These are phyloP conservation scores for Chaetomium cochliodes DNA, from an alignment of 495 filamentous ascomycete species.

Conservation along the genomic window DNA sequence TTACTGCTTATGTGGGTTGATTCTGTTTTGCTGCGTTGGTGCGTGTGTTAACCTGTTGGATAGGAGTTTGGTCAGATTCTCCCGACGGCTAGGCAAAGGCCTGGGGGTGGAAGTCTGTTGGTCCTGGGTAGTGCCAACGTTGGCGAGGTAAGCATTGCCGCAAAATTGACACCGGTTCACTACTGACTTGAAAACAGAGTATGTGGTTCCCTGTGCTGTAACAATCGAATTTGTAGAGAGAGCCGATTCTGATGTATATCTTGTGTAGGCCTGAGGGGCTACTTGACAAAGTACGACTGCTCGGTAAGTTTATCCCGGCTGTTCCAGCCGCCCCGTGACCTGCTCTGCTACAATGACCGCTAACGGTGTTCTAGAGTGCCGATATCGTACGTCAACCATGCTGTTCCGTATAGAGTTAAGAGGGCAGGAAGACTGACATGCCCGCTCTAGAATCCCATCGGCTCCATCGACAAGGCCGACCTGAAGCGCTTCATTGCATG, in stretches of 20 bases:
- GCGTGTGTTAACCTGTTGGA: neutral
- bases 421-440: slow-evolving; percentile 37
- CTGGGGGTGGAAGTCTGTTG: slow-evolving; percentile 42
- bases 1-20: slow-evolving; percentile 60
- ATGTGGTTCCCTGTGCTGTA: neutral
- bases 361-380: slow-evolving; percentile 19
- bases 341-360: neutral
- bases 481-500: slow-evolving; percentile 75
- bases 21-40: neutral
- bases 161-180: neutral
- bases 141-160: slow-evolving; percentile 26
- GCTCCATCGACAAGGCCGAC: slow-evolving; percentile 69
- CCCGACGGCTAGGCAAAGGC: slow-evolving; percentile 50
- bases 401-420: slow-evolving; percentile 37
- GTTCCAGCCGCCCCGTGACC: neutral
- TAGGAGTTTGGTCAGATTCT: slow-evolving; percentile 39
- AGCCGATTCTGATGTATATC: neutral
- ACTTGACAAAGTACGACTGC: slow-evolving; percentile 44
- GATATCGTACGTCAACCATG: slow-evolving; percentile 30
- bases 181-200: slow-evolving; percentile 38
- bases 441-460: slow-evolving; percentile 59
- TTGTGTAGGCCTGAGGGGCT: slow-evolving; percentile 54
- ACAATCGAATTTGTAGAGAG: neutral
- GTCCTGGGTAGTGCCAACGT: slow-evolving; percentile 54
- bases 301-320: slow-evolving; percentile 18